Evolutionary conservation across 495 filamentous ascomycete species (phyloP).

Genomic region (Aspergillus olivimuriae): DNA sequence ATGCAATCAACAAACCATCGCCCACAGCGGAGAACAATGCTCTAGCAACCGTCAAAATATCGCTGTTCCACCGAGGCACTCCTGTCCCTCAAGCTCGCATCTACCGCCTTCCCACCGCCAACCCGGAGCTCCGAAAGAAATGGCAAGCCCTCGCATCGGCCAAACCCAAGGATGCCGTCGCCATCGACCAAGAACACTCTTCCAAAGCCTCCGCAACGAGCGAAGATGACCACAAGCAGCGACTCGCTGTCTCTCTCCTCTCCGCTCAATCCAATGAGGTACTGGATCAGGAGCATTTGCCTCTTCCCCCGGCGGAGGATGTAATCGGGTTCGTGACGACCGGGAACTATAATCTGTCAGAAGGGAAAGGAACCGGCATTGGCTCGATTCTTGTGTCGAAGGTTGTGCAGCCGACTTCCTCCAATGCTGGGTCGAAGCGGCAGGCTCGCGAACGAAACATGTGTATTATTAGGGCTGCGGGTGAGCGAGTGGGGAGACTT

Average conservation of each 20-base stretch:
- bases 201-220: constrained; percentile 3
- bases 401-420: constrained; percentile 25
- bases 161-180: constrained; percentile 3
- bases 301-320: constrained; percentile 66
- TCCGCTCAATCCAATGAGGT: no score
- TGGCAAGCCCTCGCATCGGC: constrained; percentile 43
- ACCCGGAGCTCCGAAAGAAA: constrained; percentile 40
- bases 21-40: constrained; percentile 17
- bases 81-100: constrained; percentile 60
- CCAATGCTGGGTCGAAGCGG: constrained; percentile 14
- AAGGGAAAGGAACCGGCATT: constrained; percentile 70
- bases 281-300: constrained; percentile 55
- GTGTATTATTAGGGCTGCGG: constrained; percentile 77
- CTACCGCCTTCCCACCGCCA: constrained; percentile 57
- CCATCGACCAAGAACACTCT: neutral
- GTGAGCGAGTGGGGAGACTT: constrained; percentile 68
- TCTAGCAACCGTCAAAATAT: constrained; percentile 54
- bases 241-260: constrained; percentile 48
- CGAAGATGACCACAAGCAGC: constrained; percentile 41
- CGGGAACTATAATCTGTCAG: constrained; percentile 73
- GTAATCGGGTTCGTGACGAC: constrained; percentile 89
- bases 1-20: constrained; percentile 9
- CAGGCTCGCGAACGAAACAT: constrained; percentile 39
- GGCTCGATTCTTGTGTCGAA: constrained; percentile 61
- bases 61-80: constrained; percentile 51